Base-by-base conservation (phyloP, 2,329 filamentous ascomycete genomes). In the Sarocladiaceae sp. region DNA sequence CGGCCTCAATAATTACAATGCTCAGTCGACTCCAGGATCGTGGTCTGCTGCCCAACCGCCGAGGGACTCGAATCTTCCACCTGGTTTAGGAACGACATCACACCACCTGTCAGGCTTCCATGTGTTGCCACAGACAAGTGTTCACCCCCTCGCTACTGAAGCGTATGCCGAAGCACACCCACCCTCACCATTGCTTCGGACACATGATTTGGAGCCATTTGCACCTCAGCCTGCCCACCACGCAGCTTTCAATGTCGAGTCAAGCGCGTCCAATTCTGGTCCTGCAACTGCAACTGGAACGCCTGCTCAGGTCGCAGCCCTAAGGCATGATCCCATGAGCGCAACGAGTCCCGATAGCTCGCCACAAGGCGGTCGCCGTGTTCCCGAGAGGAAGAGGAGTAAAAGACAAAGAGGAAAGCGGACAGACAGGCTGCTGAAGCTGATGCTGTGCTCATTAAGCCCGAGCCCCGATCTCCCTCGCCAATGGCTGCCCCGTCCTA, bases 161-260 rank as follows among this genome's bases (percentile, higher is more conserved):
- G 51, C 59, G 15, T 62, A 66, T 49, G 54, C 60, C 56, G 62
- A 66, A 46, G 60, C 57, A 42, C 65, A 61, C 59, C 73, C 66
- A 58, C 70, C 80, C 50, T 78, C 86, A 56, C 83, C 84, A 50
- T 72, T 92, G 53, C 76, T 92, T 60, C 83, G 84, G 62, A 85
- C 84, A 59, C 86, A 91, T 64, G 85, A 92, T 60, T 80, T 84
- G 49, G 85, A 84, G 31, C 87, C 86, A 37, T 71, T 86, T 62
- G 88, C 88, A 50, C 88, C 89, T 57, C 64, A 86, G 70, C 72
- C 79, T 59, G 56, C 51, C 18, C 49, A 49, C 15, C 53, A 29
- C 37, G 55, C 51, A 20, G 55, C 59, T 25, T 53, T 50, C n/a
- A 53, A 50, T 6, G 58, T 58, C 13, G 55, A 56, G 37, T 50